These are phyloP conservation scores for Aspergillus fijiensis DNA, from an alignment of 2,329 filamentous ascomycete species.

Conservation along the genomic window DNA sequence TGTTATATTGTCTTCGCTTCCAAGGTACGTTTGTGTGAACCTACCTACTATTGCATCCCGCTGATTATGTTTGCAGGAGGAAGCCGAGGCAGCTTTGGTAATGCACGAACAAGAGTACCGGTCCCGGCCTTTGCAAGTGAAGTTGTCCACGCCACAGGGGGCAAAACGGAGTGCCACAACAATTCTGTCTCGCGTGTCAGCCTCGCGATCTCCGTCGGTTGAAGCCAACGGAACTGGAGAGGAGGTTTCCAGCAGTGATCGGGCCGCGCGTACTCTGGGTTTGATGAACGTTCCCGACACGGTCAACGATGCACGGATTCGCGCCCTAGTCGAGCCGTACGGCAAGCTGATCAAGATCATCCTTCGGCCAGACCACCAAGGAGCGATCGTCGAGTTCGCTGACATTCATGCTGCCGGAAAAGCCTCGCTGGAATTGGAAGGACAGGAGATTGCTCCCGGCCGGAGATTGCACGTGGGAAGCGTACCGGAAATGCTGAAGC, in stretches of 20 bases:
- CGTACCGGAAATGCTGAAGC: conserved; percentile 51
- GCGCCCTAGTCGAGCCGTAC: conserved; percentile 67
- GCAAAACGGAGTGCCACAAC: conserved; percentile 46
- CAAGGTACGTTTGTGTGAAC: conserved; percentile 45
- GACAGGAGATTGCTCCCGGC: conserved; percentile 46
- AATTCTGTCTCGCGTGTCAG: conserved; percentile 43
- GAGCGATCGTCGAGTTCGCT: conserved; percentile 80
- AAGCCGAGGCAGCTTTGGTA: conserved; percentile 63
- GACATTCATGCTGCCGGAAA: conserved; percentile 69
- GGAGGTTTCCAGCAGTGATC: conserved; percentile 43
- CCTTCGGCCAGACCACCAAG: conserved; percentile 76
- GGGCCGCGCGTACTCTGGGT: conserved; percentile 69
- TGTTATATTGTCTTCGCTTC: conserved; percentile 76
- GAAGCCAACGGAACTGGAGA: conserved; percentile 41
- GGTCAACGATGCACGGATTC: conserved; percentile 81
- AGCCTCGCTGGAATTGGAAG: conserved; percentile 47
- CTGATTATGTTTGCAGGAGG: conserved; percentile 49
- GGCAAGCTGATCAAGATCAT: conserved; percentile 73
- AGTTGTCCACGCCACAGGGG: conserved; percentile 49
- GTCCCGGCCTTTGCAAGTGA: conserved; percentile 66
- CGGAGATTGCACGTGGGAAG: conserved; percentile 50
- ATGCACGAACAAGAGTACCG: conserved; percentile 71
- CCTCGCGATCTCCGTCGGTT: conserved; percentile 37
- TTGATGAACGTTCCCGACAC: conserved; percentile 88
- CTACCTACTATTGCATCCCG: neutral